These are phyloP conservation scores for Drosera capensis DNA, from an alignment of 148 eudicot genomes.

Conservation along the genomic window DNA sequence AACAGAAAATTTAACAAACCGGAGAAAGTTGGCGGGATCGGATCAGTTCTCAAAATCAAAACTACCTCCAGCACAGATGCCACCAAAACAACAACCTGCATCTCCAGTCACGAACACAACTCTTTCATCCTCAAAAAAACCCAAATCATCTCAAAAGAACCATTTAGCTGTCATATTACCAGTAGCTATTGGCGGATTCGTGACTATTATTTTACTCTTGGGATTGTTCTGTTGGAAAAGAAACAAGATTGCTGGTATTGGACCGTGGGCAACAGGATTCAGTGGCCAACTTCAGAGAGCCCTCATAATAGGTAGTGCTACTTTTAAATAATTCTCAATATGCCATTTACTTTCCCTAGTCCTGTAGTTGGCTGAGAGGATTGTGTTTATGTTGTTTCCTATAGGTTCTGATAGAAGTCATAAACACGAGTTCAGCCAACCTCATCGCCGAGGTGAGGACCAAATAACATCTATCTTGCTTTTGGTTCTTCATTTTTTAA, in stretches of 20 bases:
- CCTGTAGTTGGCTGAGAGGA: no score
- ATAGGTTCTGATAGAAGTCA: slow-evolving; percentile 17
- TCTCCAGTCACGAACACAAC: not conserved
- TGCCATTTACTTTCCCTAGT: no score
- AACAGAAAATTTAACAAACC: no score
- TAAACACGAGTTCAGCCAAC: slow-evolving; percentile 12
- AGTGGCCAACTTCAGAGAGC: slow-evolving; percentile 70
- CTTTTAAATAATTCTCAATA: no score
- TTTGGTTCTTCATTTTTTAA: no score
- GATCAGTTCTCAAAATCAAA: not conserved
- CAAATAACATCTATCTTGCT: no score
- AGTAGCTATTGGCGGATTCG: slow-evolving; percentile 20
- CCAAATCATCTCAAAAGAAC: not conserved
- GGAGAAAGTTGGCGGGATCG: not conserved
- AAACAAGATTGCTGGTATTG: slow-evolving; percentile 22
- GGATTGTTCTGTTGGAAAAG: slow-evolving; percentile 23
- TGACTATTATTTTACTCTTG: slow-evolving; percentile 12
- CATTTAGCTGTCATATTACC: slow-evolving; percentile 11
- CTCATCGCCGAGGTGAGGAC: no score
- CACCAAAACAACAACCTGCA: not conserved
- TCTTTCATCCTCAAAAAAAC: not conserved
- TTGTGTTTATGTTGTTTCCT: slow-evolving; percentile 3
- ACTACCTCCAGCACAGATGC: slow-evolving; percentile 4
- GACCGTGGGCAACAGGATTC: slow-evolving; percentile 53
- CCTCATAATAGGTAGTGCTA: slow-evolving; percentile 46